Evolutionary conservation across 108 stramenopile species (phyloP).

Genomic region (Hondaea fermentalgiana): DNA sequence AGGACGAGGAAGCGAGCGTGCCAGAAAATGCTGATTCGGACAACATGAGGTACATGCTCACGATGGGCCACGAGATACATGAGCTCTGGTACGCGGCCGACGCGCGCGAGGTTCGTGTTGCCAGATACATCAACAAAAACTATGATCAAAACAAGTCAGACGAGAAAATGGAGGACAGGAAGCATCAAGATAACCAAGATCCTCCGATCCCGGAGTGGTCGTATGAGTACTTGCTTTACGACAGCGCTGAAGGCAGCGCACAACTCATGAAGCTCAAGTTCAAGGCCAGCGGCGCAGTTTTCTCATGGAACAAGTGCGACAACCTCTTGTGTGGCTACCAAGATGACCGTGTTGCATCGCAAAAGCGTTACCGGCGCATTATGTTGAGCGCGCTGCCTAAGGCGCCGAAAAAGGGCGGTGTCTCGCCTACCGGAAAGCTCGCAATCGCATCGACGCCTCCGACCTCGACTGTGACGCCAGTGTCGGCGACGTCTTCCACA

Average conservation of each 20-base stretch:
- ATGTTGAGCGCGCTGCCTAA: neutral
- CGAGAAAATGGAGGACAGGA: too few relatives aligned
- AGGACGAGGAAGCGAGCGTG: neutral
- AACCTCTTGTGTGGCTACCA: constrained; percentile 11
- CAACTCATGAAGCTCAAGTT: constrained; percentile 26
- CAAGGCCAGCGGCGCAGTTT: constrained; percentile 31
- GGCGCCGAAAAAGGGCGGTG: neutral
- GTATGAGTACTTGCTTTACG: neutral
- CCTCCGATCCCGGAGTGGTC: neutral
- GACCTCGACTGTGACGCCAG: too few relatives aligned
- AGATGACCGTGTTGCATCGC: too few relatives aligned
- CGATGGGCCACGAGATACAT: constrained; percentile 77
- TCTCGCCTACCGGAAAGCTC: too few relatives aligned
- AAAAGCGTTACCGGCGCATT: neutral
- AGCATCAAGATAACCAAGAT: neutral
- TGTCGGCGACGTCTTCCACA: too few relatives aligned
- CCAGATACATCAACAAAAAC: neutral
- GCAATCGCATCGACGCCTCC: too few relatives aligned
- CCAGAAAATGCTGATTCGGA: neutral
- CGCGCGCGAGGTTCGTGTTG: constrained; percentile 24
- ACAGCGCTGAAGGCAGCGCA: neutral
- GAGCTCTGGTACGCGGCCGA: constrained; percentile 60
- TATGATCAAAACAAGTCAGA: neutral
- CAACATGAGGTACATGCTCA: constrained; percentile 38
- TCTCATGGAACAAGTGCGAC: constrained; percentile 36